A percentile compares a stretch with the other conserved stretches of the same genome.
These are phyloP conservation scores for Fusarium equiseti DNA, from an alignment of 2,329 filamentous ascomycete genomes.

Conservation along the genomic window DNA sequence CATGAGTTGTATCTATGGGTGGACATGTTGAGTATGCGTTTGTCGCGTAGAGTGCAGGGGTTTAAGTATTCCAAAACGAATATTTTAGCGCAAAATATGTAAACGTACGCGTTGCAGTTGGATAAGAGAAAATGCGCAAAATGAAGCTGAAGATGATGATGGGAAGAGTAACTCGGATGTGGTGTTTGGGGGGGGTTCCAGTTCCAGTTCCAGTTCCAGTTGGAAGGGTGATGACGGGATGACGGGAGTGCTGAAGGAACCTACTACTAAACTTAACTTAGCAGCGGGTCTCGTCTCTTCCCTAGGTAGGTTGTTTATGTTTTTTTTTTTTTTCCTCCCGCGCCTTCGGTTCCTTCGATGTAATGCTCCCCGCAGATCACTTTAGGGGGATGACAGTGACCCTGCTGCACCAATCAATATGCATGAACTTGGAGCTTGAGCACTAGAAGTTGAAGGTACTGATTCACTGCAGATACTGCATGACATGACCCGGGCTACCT, in stretches of 20 bases:
- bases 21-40: constrained; percentile 40
- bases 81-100: not conserved
- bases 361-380: constrained; percentile 32
- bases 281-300: constrained; percentile 19
- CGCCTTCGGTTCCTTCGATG: constrained; percentile 17
- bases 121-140: constrained; percentile 14
- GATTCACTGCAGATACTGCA: constrained; percentile 26
- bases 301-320: constrained; percentile 41
- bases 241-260: constrained; percentile 18
- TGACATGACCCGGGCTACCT: constrained; percentile 15
- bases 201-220: constrained; percentile 2
- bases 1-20: constrained; percentile 69
- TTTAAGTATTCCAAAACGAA: not conserved
- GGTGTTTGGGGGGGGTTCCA: constrained; percentile 25
- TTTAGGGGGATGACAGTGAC: constrained; percentile 14
- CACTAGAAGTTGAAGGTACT: constrained; percentile 5
- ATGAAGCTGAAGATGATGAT: constrained; percentile 31
- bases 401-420: constrained; percentile 19
- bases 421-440: not conserved
- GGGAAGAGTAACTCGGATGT: constrained; percentile 32
- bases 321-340: constrained; percentile 21
- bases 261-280: constrained; percentile 1
- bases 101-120: not conserved
- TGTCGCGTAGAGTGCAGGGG: constrained; percentile 47
- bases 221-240: constrained; percentile 27